A percentile compares a stretch with the other conserved stretches of the same genome.
Conservation (phyloP, 345 rosid species). For the Melaleuca quinquenervia region DNA sequence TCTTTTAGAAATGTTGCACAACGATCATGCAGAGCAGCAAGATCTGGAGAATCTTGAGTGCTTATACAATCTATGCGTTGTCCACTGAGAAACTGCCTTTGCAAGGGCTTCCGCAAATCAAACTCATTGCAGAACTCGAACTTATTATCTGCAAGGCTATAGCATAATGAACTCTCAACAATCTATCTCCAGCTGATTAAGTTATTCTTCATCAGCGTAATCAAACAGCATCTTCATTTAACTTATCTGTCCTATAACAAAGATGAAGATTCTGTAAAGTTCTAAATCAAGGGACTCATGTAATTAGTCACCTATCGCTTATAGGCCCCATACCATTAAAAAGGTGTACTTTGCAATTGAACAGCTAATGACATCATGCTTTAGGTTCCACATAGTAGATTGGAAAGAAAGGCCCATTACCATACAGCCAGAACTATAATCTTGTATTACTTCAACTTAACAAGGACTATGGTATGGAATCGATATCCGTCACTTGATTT, state of each 20-base stretch:
- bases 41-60: constrained; percentile 44
- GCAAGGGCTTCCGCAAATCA: constrained; percentile 92
- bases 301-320: not conserved
- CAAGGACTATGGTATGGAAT: not conserved
- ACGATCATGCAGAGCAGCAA: constrained; percentile 37
- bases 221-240: not conserved
- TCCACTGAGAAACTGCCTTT: constrained; percentile 51
- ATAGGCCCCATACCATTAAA: not conserved
- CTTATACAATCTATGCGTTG: constrained; percentile 65
- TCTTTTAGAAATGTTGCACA: constrained; percentile 57
- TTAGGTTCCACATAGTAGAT: not conserved
- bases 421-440: not conserved
- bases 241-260: not conserved
- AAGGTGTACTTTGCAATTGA: not conserved
- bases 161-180: not conserved
- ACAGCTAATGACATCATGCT: not conserved
- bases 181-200: not conserved
- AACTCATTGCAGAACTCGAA: constrained; percentile 68
- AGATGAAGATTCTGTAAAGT: not conserved
- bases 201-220: not conserved
- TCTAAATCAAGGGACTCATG: not conserved
- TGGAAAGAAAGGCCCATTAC: not conserved
- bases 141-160: constrained; percentile 42
- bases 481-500: not conserved
- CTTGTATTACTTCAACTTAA: not conserved